Evolutionary conservation across 169 alveolate genomes (phyloP), one percentile per base, ranked within the genome.

Genomic region (Plasmodium vinckei): DNA sequence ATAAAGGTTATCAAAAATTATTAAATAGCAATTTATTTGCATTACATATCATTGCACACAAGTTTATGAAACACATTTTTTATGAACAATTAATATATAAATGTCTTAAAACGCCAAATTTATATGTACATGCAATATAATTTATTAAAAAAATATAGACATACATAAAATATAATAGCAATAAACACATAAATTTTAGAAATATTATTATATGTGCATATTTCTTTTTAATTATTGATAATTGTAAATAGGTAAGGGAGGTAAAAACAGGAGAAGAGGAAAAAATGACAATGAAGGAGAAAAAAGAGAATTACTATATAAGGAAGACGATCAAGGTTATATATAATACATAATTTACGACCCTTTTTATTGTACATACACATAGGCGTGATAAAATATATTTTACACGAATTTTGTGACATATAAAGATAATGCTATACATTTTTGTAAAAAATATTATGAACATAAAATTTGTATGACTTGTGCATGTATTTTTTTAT

Each of bases 231-330:
- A 64, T 12, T n/a, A 21, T n/a, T 51, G 3, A 67, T 65, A 65
- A 65, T 19, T 79, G 10, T 61, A 56, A 19, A 53, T 61, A 93
- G 99, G 99, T 42, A 98, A 98, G 97, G 99, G 99, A 73, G 99
- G 99, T 19, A 98, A 98, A 92, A 98, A 97, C 94, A 97, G 99
- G 84, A 96, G 99, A 88, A 95, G 99, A 89, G 99, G 99, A 47
- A 98, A 98, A 95, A 98, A 98, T 91, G 98, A 96, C 84, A 95
- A 96, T 88, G 97, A 97, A 27, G 98, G 97, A 15, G 97, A 96
- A 77, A 97, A 97, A 91, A 92, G 99, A 72, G 99, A 98, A 87
- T 94, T 98, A 51, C 95, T 94, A 47, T 96, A 97, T 92, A 98
- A 98, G 87, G 99, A 98, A 93, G 99, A 98, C 53, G 99, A 98